Evolutionary conservation across 2,329 filamentous ascomycete genomes (phyloP).

Genomic region (Xylariaceae sp.): DNA sequence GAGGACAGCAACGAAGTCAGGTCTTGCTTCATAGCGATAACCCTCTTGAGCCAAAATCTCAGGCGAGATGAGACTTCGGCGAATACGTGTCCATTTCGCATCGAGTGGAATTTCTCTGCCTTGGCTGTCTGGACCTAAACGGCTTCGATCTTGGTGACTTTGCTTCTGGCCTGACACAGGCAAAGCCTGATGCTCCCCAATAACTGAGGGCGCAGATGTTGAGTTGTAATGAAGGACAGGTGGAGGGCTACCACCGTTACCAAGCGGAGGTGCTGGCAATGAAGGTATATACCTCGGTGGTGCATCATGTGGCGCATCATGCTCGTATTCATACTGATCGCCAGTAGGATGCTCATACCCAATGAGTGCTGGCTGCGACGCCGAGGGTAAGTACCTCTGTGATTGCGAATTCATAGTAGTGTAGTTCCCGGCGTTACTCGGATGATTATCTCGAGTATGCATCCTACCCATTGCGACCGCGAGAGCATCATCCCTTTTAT

Average conservation of each 20-base stretch:
- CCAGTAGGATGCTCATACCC: constrained; percentile 24
- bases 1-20: constrained; percentile 59
- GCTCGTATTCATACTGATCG: constrained; percentile 20
- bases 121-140: constrained; percentile 54
- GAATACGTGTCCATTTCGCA: constrained; percentile 60
- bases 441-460: constrained; percentile 36
- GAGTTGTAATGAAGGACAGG: constrained; percentile 22
- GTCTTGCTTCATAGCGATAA: constrained; percentile 59
- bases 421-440: constrained; percentile 29
- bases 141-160: constrained; percentile 29
- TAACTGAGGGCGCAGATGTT: constrained; percentile 27
- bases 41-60: constrained; percentile 55
- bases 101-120: constrained; percentile 56
- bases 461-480: constrained; percentile 41
- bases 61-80: constrained; percentile 53
- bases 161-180: not conserved
- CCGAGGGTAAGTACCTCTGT: constrained; percentile 34
- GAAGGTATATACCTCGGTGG: constrained; percentile 42
- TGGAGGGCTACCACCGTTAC: constrained; percentile 26
- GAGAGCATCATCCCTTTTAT: constrained; percentile 39
- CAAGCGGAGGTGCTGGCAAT: constrained; percentile 33
- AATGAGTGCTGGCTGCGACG: constrained; percentile 35
- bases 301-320: constrained; percentile 38
- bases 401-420: constrained; percentile 37
- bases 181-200: constrained; percentile 16